Conservation (phyloP, 305 asterid genomes). For the Solanum chacoense region DNA sequence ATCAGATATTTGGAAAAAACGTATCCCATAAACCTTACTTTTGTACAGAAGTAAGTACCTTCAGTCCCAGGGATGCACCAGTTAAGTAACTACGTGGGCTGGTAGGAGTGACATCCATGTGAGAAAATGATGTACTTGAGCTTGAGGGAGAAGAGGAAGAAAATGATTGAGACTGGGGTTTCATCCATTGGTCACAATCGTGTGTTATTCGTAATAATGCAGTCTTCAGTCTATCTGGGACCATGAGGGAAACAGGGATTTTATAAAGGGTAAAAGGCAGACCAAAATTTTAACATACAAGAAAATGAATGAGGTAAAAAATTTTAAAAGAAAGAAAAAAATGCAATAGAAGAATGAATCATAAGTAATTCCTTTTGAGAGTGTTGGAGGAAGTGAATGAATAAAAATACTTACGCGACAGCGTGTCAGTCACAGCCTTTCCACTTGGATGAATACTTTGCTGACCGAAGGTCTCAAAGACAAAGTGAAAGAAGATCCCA, state of each 20-base stretch:
- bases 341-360: background rate
- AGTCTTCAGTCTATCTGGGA: constrained; percentile 74
- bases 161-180: constrained; percentile 38
- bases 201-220: constrained; percentile 78
- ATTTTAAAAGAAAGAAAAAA: background rate
- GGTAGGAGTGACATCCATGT: constrained; percentile 81
- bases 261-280: constrained; percentile 13
- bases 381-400: background rate
- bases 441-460: constrained; percentile 48
- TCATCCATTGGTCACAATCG: constrained; percentile 93
- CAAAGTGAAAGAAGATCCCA: constrained; percentile 81
- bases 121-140: constrained; percentile 42
- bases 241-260: constrained; percentile 18
- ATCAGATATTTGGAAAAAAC: background rate
- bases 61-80: constrained; percentile 55
- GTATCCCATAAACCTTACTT: background rate
- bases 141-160: constrained; percentile 60
- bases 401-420: constrained; percentile 55
- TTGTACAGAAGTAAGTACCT: constrained; percentile 46
- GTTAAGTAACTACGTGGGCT: constrained; percentile 74
- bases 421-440: constrained; percentile 39
- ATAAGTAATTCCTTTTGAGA: background rate
- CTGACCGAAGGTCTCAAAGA: constrained; percentile 71
- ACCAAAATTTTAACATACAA: background rate
- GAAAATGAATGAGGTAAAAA: background rate